A percentile compares a stretch with the other conserved stretches of the same genome.
phyloP scores from a whole-genome alignment of 176 grass and related monocot genomes.

The Typha latifolia region DNA sequence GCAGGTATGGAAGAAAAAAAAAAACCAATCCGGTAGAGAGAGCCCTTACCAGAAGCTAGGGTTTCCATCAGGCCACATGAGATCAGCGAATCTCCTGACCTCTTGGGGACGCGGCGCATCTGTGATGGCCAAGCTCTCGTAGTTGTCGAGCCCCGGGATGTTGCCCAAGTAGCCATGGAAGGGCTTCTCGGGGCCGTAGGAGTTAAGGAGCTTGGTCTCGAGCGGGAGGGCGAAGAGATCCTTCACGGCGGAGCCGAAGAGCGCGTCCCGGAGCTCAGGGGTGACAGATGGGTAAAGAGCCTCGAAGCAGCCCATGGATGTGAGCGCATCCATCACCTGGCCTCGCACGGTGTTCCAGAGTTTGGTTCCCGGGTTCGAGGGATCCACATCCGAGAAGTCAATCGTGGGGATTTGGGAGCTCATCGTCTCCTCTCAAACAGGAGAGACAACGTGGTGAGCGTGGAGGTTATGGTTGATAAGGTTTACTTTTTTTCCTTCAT shows the following conservation, averaged over 20 bases:
- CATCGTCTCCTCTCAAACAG: not conserved
- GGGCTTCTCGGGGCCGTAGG: slow-evolving; percentile 40
- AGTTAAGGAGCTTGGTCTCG: slow-evolving; percentile 44
- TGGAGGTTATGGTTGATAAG: no score
- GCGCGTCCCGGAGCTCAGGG: slow-evolving; percentile 14
- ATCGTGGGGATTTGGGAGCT: slow-evolving; percentile 12
- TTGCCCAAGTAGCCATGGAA: slow-evolving; percentile 48
- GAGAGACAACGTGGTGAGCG: no score
- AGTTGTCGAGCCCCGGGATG: slow-evolving; percentile 24
- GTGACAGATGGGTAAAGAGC: slow-evolving; percentile 32
- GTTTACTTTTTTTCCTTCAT: no score
- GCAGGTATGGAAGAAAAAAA: no score
- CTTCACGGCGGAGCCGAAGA: slow-evolving; percentile 35
- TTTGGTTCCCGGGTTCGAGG: not conserved
- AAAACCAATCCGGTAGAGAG: no score
- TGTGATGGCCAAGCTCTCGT: slow-evolving; percentile 47
- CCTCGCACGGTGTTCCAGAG: slow-evolving; percentile 15
- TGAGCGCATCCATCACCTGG: slow-evolving; percentile 39
- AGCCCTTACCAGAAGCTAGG: slow-evolving; percentile 32
- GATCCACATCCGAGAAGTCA: slow-evolving; percentile 15
- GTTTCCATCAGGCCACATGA: slow-evolving; percentile 42
- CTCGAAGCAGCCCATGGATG: slow-evolving; percentile 44
- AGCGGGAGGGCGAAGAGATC: slow-evolving; percentile 50
- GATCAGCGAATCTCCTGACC: slow-evolving; percentile 27
- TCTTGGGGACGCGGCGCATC: slow-evolving; percentile 10